Conservation (phyloP, 1,139 yeast genomes). For the Candida freyschussii region DNA sequence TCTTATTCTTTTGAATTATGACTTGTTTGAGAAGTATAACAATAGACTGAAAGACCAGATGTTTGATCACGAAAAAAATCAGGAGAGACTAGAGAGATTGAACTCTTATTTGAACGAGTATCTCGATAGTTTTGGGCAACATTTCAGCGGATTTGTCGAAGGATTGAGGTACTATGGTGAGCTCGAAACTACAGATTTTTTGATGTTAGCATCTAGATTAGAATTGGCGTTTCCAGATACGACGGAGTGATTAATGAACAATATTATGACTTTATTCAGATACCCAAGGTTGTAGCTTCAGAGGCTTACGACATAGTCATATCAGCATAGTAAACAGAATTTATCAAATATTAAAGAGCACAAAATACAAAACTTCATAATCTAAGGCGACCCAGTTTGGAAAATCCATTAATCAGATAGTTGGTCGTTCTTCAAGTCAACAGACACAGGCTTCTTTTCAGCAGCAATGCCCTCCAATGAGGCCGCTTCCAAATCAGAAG, state of each 20-base stretch:
- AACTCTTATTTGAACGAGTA: constrained; percentile 47
- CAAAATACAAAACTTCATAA: too few relatives aligned
- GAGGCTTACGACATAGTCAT: too few relatives aligned
- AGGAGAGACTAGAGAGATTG: constrained; percentile 41
- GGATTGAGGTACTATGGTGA: constrained; percentile 58
- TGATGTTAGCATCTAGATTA: constrained; percentile 48
- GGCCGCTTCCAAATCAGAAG: constrained; percentile 3
- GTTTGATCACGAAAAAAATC: constrained; percentile 37
- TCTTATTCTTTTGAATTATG: constrained; percentile 46
- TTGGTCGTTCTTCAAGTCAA: too few relatives aligned
- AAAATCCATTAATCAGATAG: too few relatives aligned
- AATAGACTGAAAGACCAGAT: constrained; percentile 37
- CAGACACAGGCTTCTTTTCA: not conserved
- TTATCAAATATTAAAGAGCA: too few relatives aligned
- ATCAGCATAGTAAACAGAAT: too few relatives aligned
- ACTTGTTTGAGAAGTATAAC: constrained; percentile 38
- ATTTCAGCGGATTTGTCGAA: constrained; percentile 48
- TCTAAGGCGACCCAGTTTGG: too few relatives aligned
- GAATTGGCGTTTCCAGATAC: constrained; percentile 31
- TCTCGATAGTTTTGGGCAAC: constrained; percentile 50
- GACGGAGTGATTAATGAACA: constrained; percentile 1
- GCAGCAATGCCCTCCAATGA: constrained; percentile 3
- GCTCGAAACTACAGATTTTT: constrained; percentile 53
- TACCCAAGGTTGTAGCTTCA: too few relatives aligned
- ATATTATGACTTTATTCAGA: too few relatives aligned